A percentile compares a stretch with the other conserved stretches of the same genome.
Conservation (phyloP, 495 filamentous ascomycete genomes). For the Astrothelium subdiscretum region DNA sequence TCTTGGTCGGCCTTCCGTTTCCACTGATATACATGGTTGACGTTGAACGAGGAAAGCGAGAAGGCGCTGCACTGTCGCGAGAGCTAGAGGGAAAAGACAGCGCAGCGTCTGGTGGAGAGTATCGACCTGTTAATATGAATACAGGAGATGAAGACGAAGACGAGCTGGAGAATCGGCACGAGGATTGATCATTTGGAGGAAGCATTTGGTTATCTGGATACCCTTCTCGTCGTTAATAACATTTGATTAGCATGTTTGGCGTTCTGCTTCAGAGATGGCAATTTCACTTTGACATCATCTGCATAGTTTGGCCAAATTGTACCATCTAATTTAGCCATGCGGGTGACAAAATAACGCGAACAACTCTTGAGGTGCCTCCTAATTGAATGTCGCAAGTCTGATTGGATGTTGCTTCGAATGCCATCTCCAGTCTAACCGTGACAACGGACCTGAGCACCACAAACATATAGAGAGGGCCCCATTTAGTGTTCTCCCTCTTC, state of each 20-base stretch:
- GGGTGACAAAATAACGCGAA: too few species aligned
- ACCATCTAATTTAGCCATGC: too few species aligned
- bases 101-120: neutral
- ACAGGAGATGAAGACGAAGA: neutral
- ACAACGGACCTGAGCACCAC: too few species aligned
- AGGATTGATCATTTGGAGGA: neutral
- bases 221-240: neutral
- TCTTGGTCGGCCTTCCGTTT: constrained; percentile 68
- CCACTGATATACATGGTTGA: constrained; percentile 77
- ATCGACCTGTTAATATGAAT: neutral
- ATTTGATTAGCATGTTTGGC: neutral
- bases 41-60: constrained; percentile 76
- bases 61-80: constrained; percentile 59
- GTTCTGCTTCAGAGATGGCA: too few species aligned
- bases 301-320: neutral
- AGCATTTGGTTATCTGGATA: neutral
- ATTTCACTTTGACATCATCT: neutral
- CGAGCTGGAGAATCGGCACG: neutral
- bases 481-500: too few species aligned
- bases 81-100: constrained; percentile 42
- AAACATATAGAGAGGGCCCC: too few species aligned
- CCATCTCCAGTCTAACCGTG: too few species aligned
- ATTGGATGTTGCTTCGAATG: too few species aligned
- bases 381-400: too few species aligned
- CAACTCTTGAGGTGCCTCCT: too few species aligned